A percentile compares a stretch with the other conserved stretches of the same genome.
Conservation (phyloP, 1,139 yeast genomes). For the Yamadazyma triangularis region DNA sequence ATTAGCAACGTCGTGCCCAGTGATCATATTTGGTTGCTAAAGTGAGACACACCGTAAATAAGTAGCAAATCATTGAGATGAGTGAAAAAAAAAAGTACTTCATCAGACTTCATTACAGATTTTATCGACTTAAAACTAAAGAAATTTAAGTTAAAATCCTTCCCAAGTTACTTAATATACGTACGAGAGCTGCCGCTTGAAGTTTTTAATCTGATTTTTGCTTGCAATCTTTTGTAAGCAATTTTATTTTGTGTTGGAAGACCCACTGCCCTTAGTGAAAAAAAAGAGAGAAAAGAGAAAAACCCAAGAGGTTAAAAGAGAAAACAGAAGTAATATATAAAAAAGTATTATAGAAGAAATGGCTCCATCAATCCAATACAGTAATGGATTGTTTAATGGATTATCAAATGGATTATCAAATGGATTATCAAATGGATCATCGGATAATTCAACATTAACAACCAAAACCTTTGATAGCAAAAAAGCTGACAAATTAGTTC, state of each 20-base stretch:
- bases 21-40: too few relatives aligned
- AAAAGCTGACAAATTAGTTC: constrained; percentile 18
- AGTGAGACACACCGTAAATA: too few relatives aligned
- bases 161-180: background rate
- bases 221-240: constrained; percentile 34
- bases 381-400: constrained; percentile 11
- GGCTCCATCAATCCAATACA: constrained; percentile 23
- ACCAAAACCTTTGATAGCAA: background rate
- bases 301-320: too few relatives aligned
- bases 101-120: too few relatives aligned
- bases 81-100: too few relatives aligned
- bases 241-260: constrained; percentile 3
- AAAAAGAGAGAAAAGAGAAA: too few relatives aligned
- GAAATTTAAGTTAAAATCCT: background rate
- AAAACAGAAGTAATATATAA: too few relatives aligned
- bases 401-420: background rate
- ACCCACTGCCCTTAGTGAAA: constrained; percentile 4
- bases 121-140: too few relatives aligned
- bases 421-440: too few relatives aligned
- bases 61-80: too few relatives aligned
- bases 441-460: background rate
- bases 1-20: too few relatives aligned
- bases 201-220: constrained; percentile 18
- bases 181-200: constrained; percentile 53
- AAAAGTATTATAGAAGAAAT: constrained; percentile 6